These are phyloP conservation scores for Tricholoma hemisulphureum DNA, from an alignment of 768 basidiomycete genomes.

Conservation along the genomic window DNA sequence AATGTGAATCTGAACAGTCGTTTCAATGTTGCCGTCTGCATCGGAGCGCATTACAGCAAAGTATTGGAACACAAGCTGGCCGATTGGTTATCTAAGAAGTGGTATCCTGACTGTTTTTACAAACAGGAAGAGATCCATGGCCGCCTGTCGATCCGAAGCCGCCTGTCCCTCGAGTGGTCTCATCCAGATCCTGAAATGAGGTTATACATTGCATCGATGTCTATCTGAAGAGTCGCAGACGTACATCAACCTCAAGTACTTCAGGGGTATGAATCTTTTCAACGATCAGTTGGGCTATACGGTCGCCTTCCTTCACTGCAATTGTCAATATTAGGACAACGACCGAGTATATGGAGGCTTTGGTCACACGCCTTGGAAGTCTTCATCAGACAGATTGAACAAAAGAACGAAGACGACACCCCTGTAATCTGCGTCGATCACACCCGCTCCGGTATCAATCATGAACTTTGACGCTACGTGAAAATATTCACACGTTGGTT, in stretches of 20 bases:
- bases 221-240: slow-evolving; percentile 22
- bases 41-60: not conserved
- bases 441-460: slow-evolving; percentile 97
- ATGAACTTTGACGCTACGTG: slow-evolving; percentile 88
- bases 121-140: slow-evolving; percentile 46
- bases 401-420: slow-evolving; percentile 88
- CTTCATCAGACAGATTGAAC: slow-evolving; percentile 87
- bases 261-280: slow-evolving; percentile 88
- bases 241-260: slow-evolving; percentile 80
- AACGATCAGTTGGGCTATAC: slow-evolving; percentile 93
- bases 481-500: not conserved
- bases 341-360: not conserved
- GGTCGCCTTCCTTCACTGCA: slow-evolving; percentile 86
- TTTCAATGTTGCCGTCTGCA: not conserved
- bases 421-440: slow-evolving; percentile 95
- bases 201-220: not conserved
- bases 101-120: not conserved
- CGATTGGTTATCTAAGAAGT: not conserved
- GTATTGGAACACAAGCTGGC: not conserved
- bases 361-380: slow-evolving; percentile 68
- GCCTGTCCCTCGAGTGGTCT: slow-evolving; percentile 77
- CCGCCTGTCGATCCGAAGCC: slow-evolving; percentile 98
- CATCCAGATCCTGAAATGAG: slow-evolving; percentile 67
- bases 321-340: not conserved
- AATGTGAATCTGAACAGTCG: not conserved